Evolutionary conservation across 805 yeast genomes (phyloP), one percentile per base, ranked within the genome.

Genomic region (Metschnikowia henanensis): DNA sequence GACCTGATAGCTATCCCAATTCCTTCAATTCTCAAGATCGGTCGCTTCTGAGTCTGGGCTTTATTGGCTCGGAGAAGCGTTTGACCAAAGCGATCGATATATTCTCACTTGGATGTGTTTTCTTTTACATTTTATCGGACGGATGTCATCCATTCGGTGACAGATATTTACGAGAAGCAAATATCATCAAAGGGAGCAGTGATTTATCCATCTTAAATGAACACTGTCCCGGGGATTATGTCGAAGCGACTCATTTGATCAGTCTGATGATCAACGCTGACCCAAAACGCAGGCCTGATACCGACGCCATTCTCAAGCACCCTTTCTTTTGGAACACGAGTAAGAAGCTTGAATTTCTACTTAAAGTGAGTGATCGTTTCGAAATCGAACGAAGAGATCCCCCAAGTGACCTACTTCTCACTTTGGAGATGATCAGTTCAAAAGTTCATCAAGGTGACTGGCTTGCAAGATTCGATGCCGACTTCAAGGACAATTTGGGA

Each of bases 121-220:
- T 88, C 58, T 92, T 79, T 60, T 94, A 90, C 58, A 84, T 91
- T 30, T 65, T 94, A 28, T 76, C 96, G 0, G 79, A 79, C 13
- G 98, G 99, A 0, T 60, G 64, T 7, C 99, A 94, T 70, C 99
- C 99, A 5, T 94, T 87, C 69, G 99, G 99, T n/a, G 94, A 87
- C 56, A 72, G 88, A 36, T 89, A 88, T 56, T 61, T 84, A 55
- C 75, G 99, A 42, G 98, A 94, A 57, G 94, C 87, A 10, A 91
- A 94, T 57, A 90, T 94, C 15, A 79, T 89, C 47, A 82, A 79
- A 52, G 86, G 84, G 15, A 73, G 76, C 15, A 83, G 70, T 60
- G 70, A 74, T 47, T 62, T 84, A 35, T 67, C 72, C 4, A 62
- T 68, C n/a, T 62, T 87, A 20, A 69, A 73, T 9, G 58, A 44